A percentile compares a stretch with the other conserved stretches of the same genome.
Evolutionary conservation across 805 yeast species (phyloP).

Genomic region (Candida oleophila): DNA sequence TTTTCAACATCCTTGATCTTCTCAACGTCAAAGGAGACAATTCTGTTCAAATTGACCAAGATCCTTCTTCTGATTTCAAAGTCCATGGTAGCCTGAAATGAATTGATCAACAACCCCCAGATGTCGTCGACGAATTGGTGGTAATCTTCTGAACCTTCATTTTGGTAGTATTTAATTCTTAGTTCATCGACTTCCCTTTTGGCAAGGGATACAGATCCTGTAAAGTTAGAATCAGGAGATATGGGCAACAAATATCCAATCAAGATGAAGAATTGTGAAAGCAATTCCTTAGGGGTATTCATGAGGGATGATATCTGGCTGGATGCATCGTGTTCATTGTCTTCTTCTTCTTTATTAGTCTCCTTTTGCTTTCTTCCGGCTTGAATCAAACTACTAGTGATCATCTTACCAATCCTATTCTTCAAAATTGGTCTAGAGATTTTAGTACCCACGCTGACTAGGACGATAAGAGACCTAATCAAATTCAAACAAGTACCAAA

Average conservation of each 20-base stretch:
- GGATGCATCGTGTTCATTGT: conserved; percentile 5
- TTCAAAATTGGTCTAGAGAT: conserved; percentile 42
- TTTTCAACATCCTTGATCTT: not conserved
- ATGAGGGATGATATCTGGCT: conserved; percentile 68
- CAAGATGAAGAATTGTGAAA: conserved; percentile 53
- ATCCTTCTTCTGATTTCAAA: conserved; percentile 58
- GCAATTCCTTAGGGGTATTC: conserved; percentile 68
- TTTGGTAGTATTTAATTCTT: conserved; percentile 29
- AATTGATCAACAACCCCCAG: conserved; percentile 54
- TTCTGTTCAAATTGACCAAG: conserved; percentile 52
- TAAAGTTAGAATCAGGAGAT: not conserved
- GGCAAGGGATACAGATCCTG: not conserved
- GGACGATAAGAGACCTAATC: conserved; percentile 45
- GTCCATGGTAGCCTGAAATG: conserved; percentile 74
- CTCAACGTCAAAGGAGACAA: conserved; percentile 39
- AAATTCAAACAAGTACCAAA: conserved; percentile 42
- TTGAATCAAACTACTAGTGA: conserved; percentile 51
- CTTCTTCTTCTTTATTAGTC: not conserved
- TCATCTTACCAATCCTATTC: conserved; percentile 47
- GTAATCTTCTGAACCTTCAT: conserved; percentile 20
- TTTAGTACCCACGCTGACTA: conserved; percentile 43
- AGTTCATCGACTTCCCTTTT: conserved; percentile 23
- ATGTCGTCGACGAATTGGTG: conserved; percentile 42
- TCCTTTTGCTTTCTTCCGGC: conserved; percentile 15
- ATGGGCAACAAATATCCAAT: conserved; percentile 59